Evolutionary conservation across 345 rosid genomes (phyloP).

Genomic region (Populus tremula): DNA sequence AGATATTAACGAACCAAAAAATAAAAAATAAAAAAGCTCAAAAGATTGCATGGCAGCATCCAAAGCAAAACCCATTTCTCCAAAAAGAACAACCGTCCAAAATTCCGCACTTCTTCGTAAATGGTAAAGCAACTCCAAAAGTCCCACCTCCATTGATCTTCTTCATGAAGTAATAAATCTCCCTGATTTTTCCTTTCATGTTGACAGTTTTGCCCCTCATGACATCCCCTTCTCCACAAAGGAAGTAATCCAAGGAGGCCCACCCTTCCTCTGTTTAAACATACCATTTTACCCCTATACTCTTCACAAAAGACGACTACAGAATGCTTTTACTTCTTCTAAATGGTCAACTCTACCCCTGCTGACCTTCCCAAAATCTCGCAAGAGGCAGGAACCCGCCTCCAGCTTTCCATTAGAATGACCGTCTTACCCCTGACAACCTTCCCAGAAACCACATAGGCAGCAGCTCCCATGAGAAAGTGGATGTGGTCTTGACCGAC

Average conservation of each 20-base stretch:
- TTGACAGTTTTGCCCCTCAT: background rate
- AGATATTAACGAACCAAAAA: too few species aligned
- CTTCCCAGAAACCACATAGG: conserved; percentile 38
- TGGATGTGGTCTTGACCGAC: conserved; percentile 13
- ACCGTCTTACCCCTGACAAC: conserved; percentile 27
- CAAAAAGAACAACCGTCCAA: too few species aligned
- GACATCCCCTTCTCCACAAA: background rate
- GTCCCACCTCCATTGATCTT: background rate
- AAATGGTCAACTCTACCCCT: background rate
- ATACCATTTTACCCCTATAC: background rate
- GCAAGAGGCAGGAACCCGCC: background rate
- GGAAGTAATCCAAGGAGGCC: background rate
- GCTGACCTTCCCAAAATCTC: background rate
- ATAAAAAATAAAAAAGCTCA: too few species aligned
- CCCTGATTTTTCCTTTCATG: background rate
- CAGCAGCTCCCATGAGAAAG: background rate
- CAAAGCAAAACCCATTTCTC: too few species aligned
- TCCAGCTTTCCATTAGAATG: background rate
- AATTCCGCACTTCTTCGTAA: too few species aligned
- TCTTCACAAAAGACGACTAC: background rate
- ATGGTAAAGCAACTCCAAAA: too few species aligned
- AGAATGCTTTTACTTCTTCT: background rate
- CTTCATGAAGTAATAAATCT: background rate
- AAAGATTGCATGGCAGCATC: too few species aligned
- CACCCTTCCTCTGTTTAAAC: background rate